Evolutionary conservation across 768 basidiomycete species (phyloP), one percentile per base, ranked within the genome.

Genomic region (Phylloporus sp.): DNA sequence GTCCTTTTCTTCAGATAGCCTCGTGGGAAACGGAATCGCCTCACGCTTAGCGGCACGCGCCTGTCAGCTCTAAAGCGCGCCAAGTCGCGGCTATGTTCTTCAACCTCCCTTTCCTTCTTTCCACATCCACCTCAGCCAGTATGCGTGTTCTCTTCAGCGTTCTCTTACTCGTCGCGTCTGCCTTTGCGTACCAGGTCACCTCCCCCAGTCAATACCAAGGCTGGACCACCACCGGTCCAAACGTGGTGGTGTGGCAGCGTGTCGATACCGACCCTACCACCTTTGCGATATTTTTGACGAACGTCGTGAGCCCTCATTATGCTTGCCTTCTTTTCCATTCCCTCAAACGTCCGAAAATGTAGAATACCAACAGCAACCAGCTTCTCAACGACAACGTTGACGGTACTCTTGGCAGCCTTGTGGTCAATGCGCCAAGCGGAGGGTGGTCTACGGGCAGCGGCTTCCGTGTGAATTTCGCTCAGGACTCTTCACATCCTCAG

Each of bases 391-490:
- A 82, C 26, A 64, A 78, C 41, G 80, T 87, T 39, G 73, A 80
- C 43, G 82, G 82, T 28, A 74, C 69, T 15, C 56, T 67, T 0
- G 70, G 70, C 13, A 62, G 58, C 4, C 64, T 74, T 36, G 62
- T 57, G 22, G 71, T 85, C 48, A 76, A 71, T 63, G 72, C 85
- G 20, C 84, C 86, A 5, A 79, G 75, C 46, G 76, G 73, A 27
- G 85, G 85, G 15, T 91, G 86, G 83, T 81, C 83, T 12, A 41
- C 66, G n/a, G 86, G 84, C 50, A 49, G 57, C 29, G 72, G 68
- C 31, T 94, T 80, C 79, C 84, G 80, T 50, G 76, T 95, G 69
- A 90, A 93, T 73, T 67, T 94, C 24, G 81, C 85, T 54, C 60
- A 73, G 58, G 75, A 79, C 57, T 55, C 74, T 4, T 49, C 76